Base-by-base conservation (phyloP, 192 early-diverging fungal species). In the Mortierella hygrophila region DNA sequence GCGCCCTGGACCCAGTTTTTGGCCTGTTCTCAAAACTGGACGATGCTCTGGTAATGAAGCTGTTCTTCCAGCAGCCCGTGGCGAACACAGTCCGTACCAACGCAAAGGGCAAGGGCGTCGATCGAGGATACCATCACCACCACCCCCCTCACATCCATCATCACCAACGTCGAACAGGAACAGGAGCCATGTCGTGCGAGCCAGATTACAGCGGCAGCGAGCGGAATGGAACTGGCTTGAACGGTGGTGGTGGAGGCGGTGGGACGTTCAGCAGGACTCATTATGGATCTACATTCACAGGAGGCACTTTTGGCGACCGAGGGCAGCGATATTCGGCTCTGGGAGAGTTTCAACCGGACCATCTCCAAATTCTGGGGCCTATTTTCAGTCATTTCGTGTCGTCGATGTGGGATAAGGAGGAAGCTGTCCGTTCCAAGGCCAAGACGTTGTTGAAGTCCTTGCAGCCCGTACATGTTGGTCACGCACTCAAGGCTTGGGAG, bases 11-110 rank as follows among this genome's bases (percentile, higher is more conserved):
- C 79, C 79, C 92, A 15, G 84, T 92, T 2, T 92, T 89, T 73
- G 90, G 91, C 0, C 70, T 93, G 2, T 93, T 93, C 70, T 89
- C 92, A 4, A 93, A 93, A 38, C 78, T 93, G 49, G 92, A 93
- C 74, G 89, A 82, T 69, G 52, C 81, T 79, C 70, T 90, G 81
- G 86, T 69, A 65, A 6, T 77, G 75, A 41, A 60, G 79, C 29
- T 90, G n/a, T 86, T 79, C 70, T 85, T 88, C 46, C 79, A 47
- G 29, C 75, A 54, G 21, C 29, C 60, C 13, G 1, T 65, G 60
- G 3, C 3, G 10, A 65, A 35, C 29, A 29, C 26, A 7, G 63
- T 63, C 7, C 68, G 49, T 23, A 60, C n/a, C 16, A 38, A 72
- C 1, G 29, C 79, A 21, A 86, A 81, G 26, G 79, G 84, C 16